Base-by-base conservation (phyloP, 768 basidiomycete species). In the Boletus tylopilopsis region DNA sequence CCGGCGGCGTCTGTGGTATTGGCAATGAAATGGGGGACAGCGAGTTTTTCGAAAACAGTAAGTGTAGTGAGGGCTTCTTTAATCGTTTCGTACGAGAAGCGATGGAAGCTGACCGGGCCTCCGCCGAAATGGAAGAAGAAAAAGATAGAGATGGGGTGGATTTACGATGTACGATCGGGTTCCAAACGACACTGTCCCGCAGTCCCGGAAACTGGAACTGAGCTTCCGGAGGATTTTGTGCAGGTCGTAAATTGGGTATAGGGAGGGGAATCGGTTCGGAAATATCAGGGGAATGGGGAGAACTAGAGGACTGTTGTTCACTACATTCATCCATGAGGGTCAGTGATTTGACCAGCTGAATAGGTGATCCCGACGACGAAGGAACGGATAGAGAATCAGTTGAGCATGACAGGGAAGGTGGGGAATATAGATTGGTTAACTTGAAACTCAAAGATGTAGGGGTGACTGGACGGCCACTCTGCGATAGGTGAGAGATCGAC, bases 21-120 rank as follows among this genome's bases (percentile, higher is more conserved):
- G 68, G 63, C 40, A 63, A 60, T 22, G 66, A 64, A 38, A 78
- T 58, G 4, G 79, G 73, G 21, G 82, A 78, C 3, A 72, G 66
- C 6, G 84, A 81, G 41, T 76, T 78, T 69, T 84, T 86, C 27
- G 82, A 74, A 64, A 89, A 85, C 18, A 88, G 71, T 16, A 87
- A 68, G 42, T 81, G 80, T 49, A 88, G 67, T 3, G 87, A 88
- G 0, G 88, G 84, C 43, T 82, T 85, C 67, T 85, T 87, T 50
- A 75, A 63, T 49, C 70, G 73, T 46, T 63, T 64, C 22, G 68
- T 61, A 40, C 63, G 57, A 25, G 64, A 64, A 55, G 56, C 53
- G 24, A 67, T 22, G 56, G 66, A 51, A 75, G 74, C 43, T 70
- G 68, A 42, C 71, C 51, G 46, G 71, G 68, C 39, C 71, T 73